A percentile compares a stretch with the other conserved stretches of the same genome.
These are phyloP conservation scores for Russula vinacea DNA, from an alignment of 768 basidiomycete genomes.

Conservation along the genomic window DNA sequence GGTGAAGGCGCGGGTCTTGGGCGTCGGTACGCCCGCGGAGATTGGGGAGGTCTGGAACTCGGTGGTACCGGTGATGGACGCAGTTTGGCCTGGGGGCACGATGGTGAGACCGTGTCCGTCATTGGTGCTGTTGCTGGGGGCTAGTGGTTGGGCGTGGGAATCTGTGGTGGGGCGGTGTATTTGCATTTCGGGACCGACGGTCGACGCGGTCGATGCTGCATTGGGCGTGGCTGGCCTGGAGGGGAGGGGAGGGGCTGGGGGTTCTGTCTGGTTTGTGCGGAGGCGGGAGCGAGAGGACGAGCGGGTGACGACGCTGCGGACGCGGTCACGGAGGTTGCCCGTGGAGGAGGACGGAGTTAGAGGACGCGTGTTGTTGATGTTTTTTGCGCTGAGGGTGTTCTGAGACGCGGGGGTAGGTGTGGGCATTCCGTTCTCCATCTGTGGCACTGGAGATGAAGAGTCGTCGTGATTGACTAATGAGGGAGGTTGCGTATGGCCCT, in stretches of 20 bases:
- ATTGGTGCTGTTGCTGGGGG: conserved; percentile 4
- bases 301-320: conserved; percentile 26
- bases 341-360: conserved; percentile 25
- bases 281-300: conserved; percentile 20
- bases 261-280: conserved; percentile 5
- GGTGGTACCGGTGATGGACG: conserved; percentile 42
- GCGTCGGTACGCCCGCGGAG: conserved; percentile 2
- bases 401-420: conserved; percentile 20
- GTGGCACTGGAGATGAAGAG: conserved; percentile 6
- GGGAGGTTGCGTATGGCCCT: conserved; percentile 26
- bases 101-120: conserved; percentile 24
- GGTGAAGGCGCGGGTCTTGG: conserved; percentile 13
- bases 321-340: conserved; percentile 26
- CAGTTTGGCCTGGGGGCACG: conserved; percentile 43
- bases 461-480: conserved; percentile 21
- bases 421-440: conserved; percentile 21
- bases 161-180: conserved; percentile 9
- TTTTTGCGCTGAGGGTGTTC: conserved; percentile 6
- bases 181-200: not conserved
- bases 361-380: conserved; percentile 1
- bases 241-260: not conserved
- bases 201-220: not conserved
- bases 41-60: conserved; percentile 14
- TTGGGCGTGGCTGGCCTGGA: not conserved
- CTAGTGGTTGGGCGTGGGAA: not conserved